These are phyloP conservation scores for Astraeus odoratus DNA, from an alignment of 768 basidiomycete species.

Conservation along the genomic window DNA sequence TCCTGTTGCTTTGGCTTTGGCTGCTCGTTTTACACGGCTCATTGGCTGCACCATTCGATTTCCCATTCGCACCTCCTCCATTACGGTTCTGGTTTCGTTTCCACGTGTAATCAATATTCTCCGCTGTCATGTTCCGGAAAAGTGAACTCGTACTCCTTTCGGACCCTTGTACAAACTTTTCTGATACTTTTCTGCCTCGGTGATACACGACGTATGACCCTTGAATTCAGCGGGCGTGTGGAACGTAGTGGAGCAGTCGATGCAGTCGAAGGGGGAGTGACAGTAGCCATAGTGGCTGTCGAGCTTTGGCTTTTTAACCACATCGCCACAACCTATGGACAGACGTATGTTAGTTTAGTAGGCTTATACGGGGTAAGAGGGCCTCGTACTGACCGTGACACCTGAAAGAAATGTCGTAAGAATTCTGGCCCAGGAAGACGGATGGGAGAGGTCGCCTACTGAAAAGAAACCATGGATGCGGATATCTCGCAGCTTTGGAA, in stretches of 20 bases:
- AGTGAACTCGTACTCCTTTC: constrained; percentile 35
- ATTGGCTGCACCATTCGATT: background rate
- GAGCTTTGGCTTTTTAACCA: constrained; percentile 90
- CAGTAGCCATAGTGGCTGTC: constrained; percentile 67
- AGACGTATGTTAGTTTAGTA: background rate
- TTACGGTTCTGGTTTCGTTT: background rate
- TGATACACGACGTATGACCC: constrained; percentile 75
- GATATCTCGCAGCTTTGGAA: background rate
- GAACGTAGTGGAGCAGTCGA: constrained; percentile 88
- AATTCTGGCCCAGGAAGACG: background rate
- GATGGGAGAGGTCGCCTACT: constrained; percentile 44
- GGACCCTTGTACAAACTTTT: constrained; percentile 79
- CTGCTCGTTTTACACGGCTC: background rate
- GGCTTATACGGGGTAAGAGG: background rate
- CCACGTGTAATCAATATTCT: background rate
- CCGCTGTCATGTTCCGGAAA: background rate
- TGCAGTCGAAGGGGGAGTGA: constrained; percentile 66
- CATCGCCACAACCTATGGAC: constrained; percentile 64
- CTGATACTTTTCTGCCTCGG: constrained; percentile 92
- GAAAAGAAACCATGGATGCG: constrained; percentile 61
- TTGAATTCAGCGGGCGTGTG: constrained; percentile 71
- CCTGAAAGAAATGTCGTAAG: constrained; percentile 34
- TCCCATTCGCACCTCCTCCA: background rate
- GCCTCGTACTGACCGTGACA: constrained; percentile 54
- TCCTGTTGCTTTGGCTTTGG: background rate